phyloP scores from a whole-genome alignment of 495 filamentous ascomycete genomes.

The Pseudoneurospora amorphoporcata region DNA sequence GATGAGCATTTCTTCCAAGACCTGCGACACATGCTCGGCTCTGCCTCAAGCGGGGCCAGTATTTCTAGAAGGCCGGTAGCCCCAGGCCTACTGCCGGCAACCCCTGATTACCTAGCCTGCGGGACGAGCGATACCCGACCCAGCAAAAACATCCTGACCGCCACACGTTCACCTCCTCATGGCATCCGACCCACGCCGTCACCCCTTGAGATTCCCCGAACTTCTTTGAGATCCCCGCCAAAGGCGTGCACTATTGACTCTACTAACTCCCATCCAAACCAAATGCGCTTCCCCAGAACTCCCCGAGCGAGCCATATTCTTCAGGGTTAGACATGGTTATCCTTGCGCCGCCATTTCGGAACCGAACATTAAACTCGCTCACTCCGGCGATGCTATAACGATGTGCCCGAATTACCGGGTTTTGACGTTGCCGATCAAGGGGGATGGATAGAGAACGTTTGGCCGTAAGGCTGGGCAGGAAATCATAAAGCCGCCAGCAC shows the following conservation, averaged over 20 bases:
- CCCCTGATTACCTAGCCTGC: not conserved
- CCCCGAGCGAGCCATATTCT: not conserved
- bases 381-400: not conserved
- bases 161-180: not conserved
- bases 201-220: not conserved
- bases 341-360: not conserved
- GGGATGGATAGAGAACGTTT: not conserved
- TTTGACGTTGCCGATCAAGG: not conserved
- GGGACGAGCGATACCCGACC: not conserved
- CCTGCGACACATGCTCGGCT: not conserved
- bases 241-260: not conserved
- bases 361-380: not conserved
- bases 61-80: not conserved
- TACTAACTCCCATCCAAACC: not conserved
- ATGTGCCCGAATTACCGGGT: not conserved
- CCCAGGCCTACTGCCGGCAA: not conserved
- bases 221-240: not conserved
- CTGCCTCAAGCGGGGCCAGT: not conserved
- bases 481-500: not conserved
- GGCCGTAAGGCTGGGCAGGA: not conserved
- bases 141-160: not conserved
- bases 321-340: not conserved
- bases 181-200: not conserved
- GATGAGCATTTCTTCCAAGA: not conserved
- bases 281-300: not conserved